A percentile compares a stretch with the other conserved stretches of the same genome.
Evolutionary conservation across 2,329 filamentous ascomycete genomes (phyloP).

Genomic region (Ampelomyces quisqualis): DNA sequence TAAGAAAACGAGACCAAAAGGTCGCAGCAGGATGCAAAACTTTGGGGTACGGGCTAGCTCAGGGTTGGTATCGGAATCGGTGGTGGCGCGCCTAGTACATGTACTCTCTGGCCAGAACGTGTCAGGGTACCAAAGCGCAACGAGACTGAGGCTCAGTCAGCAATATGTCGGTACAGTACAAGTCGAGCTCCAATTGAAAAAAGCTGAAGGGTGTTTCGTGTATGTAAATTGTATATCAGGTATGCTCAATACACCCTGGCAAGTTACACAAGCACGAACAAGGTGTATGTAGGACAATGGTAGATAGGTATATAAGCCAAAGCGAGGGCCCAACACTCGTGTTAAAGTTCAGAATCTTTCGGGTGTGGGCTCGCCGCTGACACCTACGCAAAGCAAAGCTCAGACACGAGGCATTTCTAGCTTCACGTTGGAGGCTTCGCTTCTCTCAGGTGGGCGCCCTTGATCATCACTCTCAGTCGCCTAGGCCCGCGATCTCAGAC

Average conservation of each 20-base stretch:
- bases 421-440: too few relatives aligned
- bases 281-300: too few relatives aligned
- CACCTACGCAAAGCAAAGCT: neutral
- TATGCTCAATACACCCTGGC: too few relatives aligned
- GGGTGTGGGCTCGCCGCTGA: too few relatives aligned
- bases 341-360: too few relatives aligned
- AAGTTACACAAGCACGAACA: too few relatives aligned
- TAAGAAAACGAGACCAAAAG: neutral
- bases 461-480: neutral
- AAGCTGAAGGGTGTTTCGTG: too few relatives aligned
- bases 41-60: neutral
- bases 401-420: slow-evolving; percentile 1
- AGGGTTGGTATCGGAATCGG: slow-evolving; percentile 5
- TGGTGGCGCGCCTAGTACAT: slow-evolving; percentile 5
- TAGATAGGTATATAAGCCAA: too few relatives aligned
- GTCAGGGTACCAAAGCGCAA: neutral
- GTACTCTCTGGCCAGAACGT: slow-evolving; percentile 1
- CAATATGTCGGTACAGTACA: neutral
- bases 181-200: too few relatives aligned
- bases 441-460: neutral
- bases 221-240: too few relatives aligned
- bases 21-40: neutral
- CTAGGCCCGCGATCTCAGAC: slow-evolving; percentile 2
- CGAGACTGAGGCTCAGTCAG: neutral
- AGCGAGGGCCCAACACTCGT: too few relatives aligned